Evolutionary conservation across 2,329 filamentous ascomycete species (phyloP).

Genomic region (Aspergillus ochraceoroseus): DNA sequence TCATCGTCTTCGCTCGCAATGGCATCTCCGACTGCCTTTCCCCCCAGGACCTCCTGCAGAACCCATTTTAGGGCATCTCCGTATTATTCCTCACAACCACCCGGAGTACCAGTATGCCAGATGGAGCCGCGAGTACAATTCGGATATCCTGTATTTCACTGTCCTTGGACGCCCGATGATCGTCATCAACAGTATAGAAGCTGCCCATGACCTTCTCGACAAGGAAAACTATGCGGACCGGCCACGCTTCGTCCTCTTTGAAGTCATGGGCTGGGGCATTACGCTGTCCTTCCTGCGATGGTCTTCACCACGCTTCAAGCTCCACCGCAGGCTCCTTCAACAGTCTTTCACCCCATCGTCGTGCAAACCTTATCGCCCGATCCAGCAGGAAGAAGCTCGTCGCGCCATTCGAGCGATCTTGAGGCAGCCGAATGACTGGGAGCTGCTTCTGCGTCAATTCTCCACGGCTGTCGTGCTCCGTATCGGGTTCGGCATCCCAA

Average conservation of each 20-base stretch:
- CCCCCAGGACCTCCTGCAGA: slow-evolving; percentile 1
- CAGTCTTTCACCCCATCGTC: slow-evolving; percentile 8
- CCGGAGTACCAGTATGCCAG: slow-evolving; percentile 1
- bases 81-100: slow-evolving; percentile 1
- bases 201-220: slow-evolving; percentile 5
- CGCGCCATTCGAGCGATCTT: slow-evolving; percentile 3
- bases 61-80: slow-evolving; percentile 5
- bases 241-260: slow-evolving; percentile 8
- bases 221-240: slow-evolving; percentile 10
- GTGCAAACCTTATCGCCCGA: slow-evolving; percentile 5
- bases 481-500: slow-evolving; percentile 9
- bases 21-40: too few species aligned
- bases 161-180: slow-evolving; percentile 6
- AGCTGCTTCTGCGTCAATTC: slow-evolving; percentile 7
- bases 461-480: slow-evolving; percentile 9
- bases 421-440: slow-evolving; percentile 1
- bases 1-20: too few species aligned
- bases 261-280: slow-evolving; percentile 13
- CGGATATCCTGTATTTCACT: slow-evolving; percentile 8
- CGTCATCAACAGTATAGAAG: slow-evolving; percentile 9
- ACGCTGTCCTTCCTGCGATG: slow-evolving; percentile 10
- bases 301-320: slow-evolving; percentile 6
- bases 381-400: slow-evolving; percentile 11
- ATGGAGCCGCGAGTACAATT: slow-evolving; percentile 6
- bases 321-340: slow-evolving; percentile 6